Evolutionary conservation across 2,329 filamentous ascomycete genomes (phyloP).

Genomic region (Helotiales sp.): DNA sequence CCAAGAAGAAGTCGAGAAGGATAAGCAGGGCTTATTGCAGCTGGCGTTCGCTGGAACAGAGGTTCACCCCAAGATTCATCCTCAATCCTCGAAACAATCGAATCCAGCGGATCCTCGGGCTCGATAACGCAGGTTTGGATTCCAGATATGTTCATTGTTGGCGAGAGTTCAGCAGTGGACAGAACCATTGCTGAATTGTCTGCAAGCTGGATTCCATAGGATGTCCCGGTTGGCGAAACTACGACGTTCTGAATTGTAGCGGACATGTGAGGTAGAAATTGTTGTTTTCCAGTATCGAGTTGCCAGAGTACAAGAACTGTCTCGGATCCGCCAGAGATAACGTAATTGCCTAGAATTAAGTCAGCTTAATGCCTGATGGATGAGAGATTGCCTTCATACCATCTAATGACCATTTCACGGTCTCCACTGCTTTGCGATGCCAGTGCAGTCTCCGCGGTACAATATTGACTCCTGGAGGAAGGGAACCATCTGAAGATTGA

Average conservation of each 20-base stretch:
- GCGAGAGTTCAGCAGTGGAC: constrained; percentile 85
- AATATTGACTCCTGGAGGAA: constrained; percentile 35
- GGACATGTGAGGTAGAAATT: constrained; percentile 87
- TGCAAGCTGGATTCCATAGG: constrained; percentile 81
- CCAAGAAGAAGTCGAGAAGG: constrained; percentile 67
- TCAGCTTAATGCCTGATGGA: constrained; percentile 33
- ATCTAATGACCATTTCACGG: constrained; percentile 89
- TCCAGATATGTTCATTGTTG: constrained; percentile 80
- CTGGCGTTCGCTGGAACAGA: constrained; percentile 48
- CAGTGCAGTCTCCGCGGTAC: constrained; percentile 75
- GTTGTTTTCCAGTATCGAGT: constrained; percentile 78
- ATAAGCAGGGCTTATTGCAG: constrained; percentile 60
- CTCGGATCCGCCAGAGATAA: constrained; percentile 90
- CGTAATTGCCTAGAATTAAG: constrained; percentile 70
- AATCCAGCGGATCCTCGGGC: constrained; percentile 50
- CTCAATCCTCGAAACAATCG: constrained; percentile 50
- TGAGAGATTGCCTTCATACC: constrained; percentile 54
- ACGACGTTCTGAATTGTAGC: constrained; percentile 82
- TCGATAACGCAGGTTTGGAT: constrained; percentile 67
- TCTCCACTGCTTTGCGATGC: constrained; percentile 82
- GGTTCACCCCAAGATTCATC: constrained; percentile 28
- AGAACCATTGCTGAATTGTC: constrained; percentile 92
- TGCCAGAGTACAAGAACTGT: constrained; percentile 92
- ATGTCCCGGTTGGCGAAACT: constrained; percentile 75
- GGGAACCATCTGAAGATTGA: constrained; percentile 40